Percentiles rank a stretch among this genome's conserved stretches.
These are phyloP conservation scores for Xylaria sp. DNA, from an alignment of 2,329 filamentous ascomycete species.

Conservation along the genomic window DNA sequence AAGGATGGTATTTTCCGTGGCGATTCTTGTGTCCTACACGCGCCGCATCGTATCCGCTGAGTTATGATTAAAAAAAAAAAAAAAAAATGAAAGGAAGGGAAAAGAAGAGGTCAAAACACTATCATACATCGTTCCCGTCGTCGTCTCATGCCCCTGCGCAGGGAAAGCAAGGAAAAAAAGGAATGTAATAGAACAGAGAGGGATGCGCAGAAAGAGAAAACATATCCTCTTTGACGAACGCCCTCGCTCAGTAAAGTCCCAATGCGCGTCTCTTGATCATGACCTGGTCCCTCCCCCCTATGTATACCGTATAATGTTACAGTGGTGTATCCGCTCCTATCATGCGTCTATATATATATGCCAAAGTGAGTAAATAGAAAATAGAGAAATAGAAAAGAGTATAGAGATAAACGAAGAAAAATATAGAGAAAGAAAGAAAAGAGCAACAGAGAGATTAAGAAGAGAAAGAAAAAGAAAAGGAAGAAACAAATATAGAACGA, in stretches of 20 bases:
- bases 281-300: conserved; percentile 20
- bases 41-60: conserved; percentile 16
- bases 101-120: conserved; percentile 19
- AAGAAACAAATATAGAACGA: conserved; percentile 26
- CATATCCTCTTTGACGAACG: conserved; percentile 33
- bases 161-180: conserved; percentile 27
- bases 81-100: neutral
- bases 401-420: conserved; percentile 43
- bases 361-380: conserved; percentile 1
- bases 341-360: conserved; percentile 37
- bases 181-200: conserved; percentile 15
- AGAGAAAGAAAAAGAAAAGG: conserved; percentile 19
- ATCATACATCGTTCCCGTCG: conserved; percentile 40
- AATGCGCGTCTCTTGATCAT: conserved; percentile 39
- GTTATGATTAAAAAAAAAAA: neutral
- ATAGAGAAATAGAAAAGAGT: neutral
- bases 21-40: conserved; percentile 14
- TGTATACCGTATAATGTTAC: conserved; percentile 42
- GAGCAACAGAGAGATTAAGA: conserved; percentile 28
- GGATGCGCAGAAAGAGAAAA: conserved; percentile 25
- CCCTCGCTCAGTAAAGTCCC: conserved; percentile 36
- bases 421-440: conserved; percentile 45
- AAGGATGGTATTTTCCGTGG: conserved; percentile 28
- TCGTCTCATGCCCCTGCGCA: conserved; percentile 27
- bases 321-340: conserved; percentile 34